A percentile compares a stretch with the other conserved stretches of the same genome.
phyloP scores from a whole-genome alignment of 148 eudicot genomes.

The Dysphania ambrosioides region DNA sequence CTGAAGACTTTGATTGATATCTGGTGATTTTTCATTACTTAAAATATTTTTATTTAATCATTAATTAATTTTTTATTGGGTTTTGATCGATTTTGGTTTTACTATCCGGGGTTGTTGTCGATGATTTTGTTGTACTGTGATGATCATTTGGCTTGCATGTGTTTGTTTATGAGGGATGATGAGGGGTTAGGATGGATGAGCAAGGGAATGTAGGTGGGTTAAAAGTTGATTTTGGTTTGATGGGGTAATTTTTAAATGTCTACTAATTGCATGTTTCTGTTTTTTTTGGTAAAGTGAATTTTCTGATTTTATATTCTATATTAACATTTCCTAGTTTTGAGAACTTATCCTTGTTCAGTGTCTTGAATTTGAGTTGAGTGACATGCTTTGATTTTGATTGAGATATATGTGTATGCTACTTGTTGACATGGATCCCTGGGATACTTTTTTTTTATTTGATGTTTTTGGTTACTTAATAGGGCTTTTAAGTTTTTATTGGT shows the following conservation, averaged over 20 bases:
- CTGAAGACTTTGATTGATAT: neutral
- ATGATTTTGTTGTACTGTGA: too few relatives aligned
- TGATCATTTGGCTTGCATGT: slow-evolving; percentile 30
- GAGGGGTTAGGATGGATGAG: slow-evolving; percentile 1
- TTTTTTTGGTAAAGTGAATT: slow-evolving; percentile 3
- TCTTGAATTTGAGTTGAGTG: slow-evolving; percentile 12
- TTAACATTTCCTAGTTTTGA: neutral
- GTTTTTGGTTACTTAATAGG: neutral
- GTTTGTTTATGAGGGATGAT: slow-evolving; percentile 1
- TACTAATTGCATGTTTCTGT: slow-evolving; percentile 28
- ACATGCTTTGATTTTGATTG: neutral
- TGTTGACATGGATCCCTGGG: neutral
- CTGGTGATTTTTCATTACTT: neutral
- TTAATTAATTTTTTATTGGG: neutral
- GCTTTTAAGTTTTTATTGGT: neutral
- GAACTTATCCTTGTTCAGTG: slow-evolving; percentile 7
- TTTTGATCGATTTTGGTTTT: slow-evolving; percentile 20
- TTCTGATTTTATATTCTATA: neutral
- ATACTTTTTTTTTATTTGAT: neutral
- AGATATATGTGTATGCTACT: neutral
- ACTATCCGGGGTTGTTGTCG: neutral
- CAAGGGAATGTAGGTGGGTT: slow-evolving; percentile 22
- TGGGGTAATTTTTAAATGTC: slow-evolving; percentile 14
- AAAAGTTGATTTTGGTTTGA: slow-evolving; percentile 14
- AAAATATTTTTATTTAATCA: neutral